Evolutionary conservation across 441 rosid species (phyloP).

Genomic region (Populus hybrid): DNA sequence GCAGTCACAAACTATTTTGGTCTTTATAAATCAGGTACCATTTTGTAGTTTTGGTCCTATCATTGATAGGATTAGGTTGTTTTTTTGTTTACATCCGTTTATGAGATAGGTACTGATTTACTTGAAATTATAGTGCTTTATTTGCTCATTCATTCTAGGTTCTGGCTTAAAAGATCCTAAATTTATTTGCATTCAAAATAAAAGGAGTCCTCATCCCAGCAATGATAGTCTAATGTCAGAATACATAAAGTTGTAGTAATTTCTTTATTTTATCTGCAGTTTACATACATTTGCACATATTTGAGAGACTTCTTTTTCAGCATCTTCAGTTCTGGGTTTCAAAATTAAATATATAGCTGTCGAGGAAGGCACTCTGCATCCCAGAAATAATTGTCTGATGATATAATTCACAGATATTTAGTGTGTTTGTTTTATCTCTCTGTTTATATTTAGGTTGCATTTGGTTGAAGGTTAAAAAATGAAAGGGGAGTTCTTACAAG

Average conservation of each 20-base stretch:
- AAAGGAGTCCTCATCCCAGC: background rate
- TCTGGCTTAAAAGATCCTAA: background rate
- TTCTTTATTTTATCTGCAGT: background rate
- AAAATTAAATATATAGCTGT: background rate
- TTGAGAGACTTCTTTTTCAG: background rate
- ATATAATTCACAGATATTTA: background rate
- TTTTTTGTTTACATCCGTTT: background rate
- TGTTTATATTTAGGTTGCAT: background rate
- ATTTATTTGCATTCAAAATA: background rate
- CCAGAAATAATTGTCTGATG: background rate
- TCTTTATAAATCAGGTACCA: conserved; percentile 88
- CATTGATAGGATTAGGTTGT: background rate
- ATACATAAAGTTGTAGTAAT: background rate
- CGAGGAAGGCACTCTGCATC: background rate
- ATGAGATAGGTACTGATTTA: background rate
- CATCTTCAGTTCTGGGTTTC: background rate
- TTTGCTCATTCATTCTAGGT: background rate
- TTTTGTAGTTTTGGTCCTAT: conserved; percentile 5
- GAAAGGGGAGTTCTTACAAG: background rate
- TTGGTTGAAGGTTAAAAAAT: background rate
- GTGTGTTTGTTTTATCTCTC: background rate
- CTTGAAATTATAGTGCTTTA: background rate
- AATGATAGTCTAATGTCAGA: background rate
- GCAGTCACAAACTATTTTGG: conserved; percentile 68
- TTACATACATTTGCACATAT: background rate